These are phyloP conservation scores for Dendrobium nobile DNA, from an alignment of 106 monocot species.

Conservation along the genomic window DNA sequence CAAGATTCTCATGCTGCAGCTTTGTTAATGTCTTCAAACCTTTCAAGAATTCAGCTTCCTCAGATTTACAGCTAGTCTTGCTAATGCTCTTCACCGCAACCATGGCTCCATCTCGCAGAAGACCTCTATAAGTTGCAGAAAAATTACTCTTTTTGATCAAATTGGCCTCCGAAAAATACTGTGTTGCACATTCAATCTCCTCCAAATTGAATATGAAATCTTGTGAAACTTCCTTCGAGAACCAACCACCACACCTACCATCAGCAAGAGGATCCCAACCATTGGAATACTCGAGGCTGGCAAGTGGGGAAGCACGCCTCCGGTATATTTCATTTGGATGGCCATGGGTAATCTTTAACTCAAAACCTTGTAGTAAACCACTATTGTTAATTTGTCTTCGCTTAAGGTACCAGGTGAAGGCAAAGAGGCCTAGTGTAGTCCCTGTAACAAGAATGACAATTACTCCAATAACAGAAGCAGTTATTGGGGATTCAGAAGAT, in stretches of 20 bases:
- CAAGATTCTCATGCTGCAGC: constrained; percentile 65
- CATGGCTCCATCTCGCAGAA: constrained; percentile 64
- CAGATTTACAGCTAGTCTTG: constrained; percentile 79
- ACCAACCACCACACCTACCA: constrained; percentile 30
- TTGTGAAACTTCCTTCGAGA: constrained; percentile 60
- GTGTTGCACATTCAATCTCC: constrained; percentile 84
- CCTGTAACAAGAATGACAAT: constrained; percentile 24
- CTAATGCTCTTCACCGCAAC: constrained; percentile 76
- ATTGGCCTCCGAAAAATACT: constrained; percentile 87
- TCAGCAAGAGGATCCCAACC: constrained; percentile 74
- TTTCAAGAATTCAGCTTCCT: constrained; percentile 79
- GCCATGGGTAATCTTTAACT: constrained; percentile 12
- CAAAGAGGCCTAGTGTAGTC: constrained; percentile 23
- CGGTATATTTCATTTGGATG: constrained; percentile 37
- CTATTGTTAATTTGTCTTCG: constrained; percentile 27
- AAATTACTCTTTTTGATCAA: constrained; percentile 64
- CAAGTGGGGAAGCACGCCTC: constrained; percentile 49
- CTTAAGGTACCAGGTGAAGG: constrained; percentile 47
- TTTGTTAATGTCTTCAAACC: constrained; percentile 59
- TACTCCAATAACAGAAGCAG: constrained; percentile 25
- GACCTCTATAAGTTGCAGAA: constrained; percentile 62
- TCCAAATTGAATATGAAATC: constrained; percentile 76
- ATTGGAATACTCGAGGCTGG: constrained; percentile 70
- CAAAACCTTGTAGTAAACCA: not conserved
- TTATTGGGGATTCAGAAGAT: constrained; percentile 29